phyloP scores from a whole-genome alignment of 2,329 filamentous ascomycete genomes.

The Fusarium humuli region DNA sequence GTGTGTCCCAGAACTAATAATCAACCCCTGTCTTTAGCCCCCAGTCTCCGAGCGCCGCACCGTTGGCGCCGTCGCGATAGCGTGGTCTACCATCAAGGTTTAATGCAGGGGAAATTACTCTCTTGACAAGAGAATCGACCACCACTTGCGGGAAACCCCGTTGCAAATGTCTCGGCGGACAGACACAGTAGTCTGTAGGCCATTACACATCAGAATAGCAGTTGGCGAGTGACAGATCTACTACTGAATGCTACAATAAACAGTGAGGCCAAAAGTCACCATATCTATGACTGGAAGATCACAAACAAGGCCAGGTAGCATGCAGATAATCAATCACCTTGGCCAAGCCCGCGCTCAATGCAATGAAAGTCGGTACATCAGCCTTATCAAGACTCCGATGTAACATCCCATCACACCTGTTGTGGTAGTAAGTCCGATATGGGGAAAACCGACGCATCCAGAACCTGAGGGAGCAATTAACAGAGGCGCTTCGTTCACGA shows the following conservation, averaged over 20 bases:
- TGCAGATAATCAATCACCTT: conserved; percentile 1
- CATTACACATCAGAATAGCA: background rate
- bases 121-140: background rate
- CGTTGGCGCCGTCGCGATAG: conserved; percentile 45
- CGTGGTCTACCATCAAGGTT: conserved; percentile 41
- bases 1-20: conserved; percentile 16
- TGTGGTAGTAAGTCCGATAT: background rate
- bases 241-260: background rate
- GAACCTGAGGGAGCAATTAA: background rate
- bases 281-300: background rate
- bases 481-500: conserved; percentile 10
- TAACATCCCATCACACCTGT: conserved; percentile 8
- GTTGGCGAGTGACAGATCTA: background rate
- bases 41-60: conserved; percentile 41
- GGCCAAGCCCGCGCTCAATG: background rate
- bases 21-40: conserved; percentile 16
- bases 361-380: conserved; percentile 28
- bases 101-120: conserved; percentile 46
- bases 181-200: background rate
- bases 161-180: conserved; percentile 9
- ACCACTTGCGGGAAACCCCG: conserved; percentile 12
- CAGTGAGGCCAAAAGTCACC: conserved; percentile 1
- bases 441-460: background rate
- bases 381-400: conserved; percentile 34
- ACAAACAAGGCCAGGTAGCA: background rate